Evolutionary conservation across 176 grass and related monocot species (phyloP), one percentile per base, ranked within the genome.

Genomic region (Zea luxurians): DNA sequence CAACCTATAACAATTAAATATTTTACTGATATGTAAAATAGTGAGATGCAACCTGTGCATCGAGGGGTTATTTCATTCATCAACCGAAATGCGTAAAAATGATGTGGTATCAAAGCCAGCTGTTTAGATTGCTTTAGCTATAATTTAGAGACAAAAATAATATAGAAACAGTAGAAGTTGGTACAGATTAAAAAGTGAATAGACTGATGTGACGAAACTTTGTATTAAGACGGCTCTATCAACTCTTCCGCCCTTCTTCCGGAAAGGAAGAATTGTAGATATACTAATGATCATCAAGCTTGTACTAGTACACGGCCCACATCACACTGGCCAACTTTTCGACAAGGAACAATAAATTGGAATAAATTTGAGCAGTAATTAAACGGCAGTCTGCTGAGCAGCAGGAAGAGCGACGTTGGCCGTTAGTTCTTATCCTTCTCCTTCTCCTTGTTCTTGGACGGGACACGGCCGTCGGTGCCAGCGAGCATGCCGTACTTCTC

Each of bases 401-500:
- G 45, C 43, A 44, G 53, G 16, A 57, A 17, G 6, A 8, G 5
- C 53, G 17, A 9, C 17, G 7, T 17, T 17, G 7, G 8, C 8
- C 18, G 40, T 81, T 90, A 97, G 43, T 85, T 83, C 74, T 87
- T 75, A 69, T 90, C 70, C 82, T 93, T 79, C 27, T 91, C 87
- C 80, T 87, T 71, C 15, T 91, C 85, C 64, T 97, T 93, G 53
- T 83, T 83, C 86, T 91, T 97, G 50, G 86, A 84, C 1, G 44
- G 66, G 54, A 93, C 91, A 47, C 81, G 83, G 18, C 94, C 94
- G 34, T 97, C 94, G 13, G 78, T 97, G 17, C 94, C 94, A 10
- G 95, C 91, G 27, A 98, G 92, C 71, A 94, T 90, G 59, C 83
- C 37, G 48, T 98, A 98, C 89, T 98, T 98, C 77, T 98, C 95